These are phyloP conservation scores for Phaffomyces antillensis DNA, from an alignment of 805 yeast species.

Conservation along the genomic window DNA sequence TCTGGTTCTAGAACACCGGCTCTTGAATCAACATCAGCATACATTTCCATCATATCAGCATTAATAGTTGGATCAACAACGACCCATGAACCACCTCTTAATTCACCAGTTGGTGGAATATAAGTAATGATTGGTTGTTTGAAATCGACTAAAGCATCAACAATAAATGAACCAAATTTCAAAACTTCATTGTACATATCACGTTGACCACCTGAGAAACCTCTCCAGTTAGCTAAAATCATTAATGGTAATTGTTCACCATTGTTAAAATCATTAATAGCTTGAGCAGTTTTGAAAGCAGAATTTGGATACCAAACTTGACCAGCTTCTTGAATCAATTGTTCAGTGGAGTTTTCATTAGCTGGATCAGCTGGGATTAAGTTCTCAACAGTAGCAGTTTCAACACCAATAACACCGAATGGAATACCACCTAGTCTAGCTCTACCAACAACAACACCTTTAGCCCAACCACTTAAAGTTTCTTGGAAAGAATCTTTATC, in stretches of 20 bases:
- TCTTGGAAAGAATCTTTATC: conserved; percentile 93
- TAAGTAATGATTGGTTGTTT: conserved; percentile 95
- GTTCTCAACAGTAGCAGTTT: conserved; percentile 85
- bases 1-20: conserved; percentile 99
- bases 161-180: conserved; percentile 95
- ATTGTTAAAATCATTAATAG: conserved; percentile 92
- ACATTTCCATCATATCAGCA: conserved; percentile 98
- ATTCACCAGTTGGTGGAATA: conserved; percentile 97
- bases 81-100: conserved; percentile 99
- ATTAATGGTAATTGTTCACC: conserved; percentile 97
- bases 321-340: conserved; percentile 89
- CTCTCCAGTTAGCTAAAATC: conserved; percentile 99
- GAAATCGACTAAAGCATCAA: conserved; percentile 92
- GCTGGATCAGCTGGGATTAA: conserved; percentile 97
- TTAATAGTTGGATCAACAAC: conserved; percentile 98
- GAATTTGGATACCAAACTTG: conserved; percentile 99
- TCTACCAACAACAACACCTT: conserved; percentile 97
- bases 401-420: conserved; percentile 96
- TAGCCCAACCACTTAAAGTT: conserved; percentile 97
- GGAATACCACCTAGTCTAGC: conserved; percentile 99
- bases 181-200: conserved; percentile 98
- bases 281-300: conserved; percentile 98
- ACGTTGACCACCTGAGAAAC: conserved; percentile 99
- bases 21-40: conserved; percentile 91
- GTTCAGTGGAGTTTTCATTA: conserved; percentile 88